Percentiles rank a stretch among this genome's conserved stretches.
phyloP scores from a whole-genome alignment of 345 rosid species.

The Dipteronia dyeriana region DNA sequence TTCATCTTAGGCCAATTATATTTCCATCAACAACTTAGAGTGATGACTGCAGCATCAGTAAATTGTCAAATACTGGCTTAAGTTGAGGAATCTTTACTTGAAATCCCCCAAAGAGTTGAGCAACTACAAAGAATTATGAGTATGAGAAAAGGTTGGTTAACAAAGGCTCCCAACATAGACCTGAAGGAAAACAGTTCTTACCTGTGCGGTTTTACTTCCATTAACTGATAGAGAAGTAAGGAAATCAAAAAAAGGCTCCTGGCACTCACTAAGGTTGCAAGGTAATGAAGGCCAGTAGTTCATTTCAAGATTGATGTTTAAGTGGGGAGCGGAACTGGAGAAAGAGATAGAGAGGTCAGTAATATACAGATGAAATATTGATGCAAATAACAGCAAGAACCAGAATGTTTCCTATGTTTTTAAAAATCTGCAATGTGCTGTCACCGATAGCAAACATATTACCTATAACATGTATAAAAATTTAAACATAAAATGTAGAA shows the following conservation, averaged over 20 bases:
- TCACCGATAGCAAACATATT: not conserved
- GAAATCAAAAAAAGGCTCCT: slow-evolving; percentile 84
- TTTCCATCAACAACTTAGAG: not conserved
- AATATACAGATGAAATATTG: slow-evolving; percentile 15
- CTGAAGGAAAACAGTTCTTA: slow-evolving; percentile 31
- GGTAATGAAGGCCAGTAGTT: slow-evolving; percentile 95
- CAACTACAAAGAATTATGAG: not conserved
- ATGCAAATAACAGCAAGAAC: slow-evolving; percentile 11
- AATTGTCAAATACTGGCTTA: not conserved
- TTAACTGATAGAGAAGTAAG: slow-evolving; percentile 63
- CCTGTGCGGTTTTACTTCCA: slow-evolving; percentile 88
- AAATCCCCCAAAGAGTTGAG: not conserved
- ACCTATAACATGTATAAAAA: not conserved
- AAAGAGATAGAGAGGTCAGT: slow-evolving; percentile 17
- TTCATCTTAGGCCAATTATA: not conserved
- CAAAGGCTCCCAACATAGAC: slow-evolving; percentile 1
- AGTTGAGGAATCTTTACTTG: not conserved
- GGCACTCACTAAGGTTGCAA: slow-evolving; percentile 82
- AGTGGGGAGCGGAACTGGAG: slow-evolving; percentile 84
- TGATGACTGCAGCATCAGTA: slow-evolving; percentile 8
- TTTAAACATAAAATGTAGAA: not conserved
- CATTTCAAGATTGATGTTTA: slow-evolving; percentile 97
- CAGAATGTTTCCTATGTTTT: not conserved
- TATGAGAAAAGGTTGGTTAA: not conserved
- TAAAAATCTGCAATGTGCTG: not conserved